phyloP scores from a whole-genome alignment of 1,284 basidiomycete species.

The Malassezia restricta region DNA sequence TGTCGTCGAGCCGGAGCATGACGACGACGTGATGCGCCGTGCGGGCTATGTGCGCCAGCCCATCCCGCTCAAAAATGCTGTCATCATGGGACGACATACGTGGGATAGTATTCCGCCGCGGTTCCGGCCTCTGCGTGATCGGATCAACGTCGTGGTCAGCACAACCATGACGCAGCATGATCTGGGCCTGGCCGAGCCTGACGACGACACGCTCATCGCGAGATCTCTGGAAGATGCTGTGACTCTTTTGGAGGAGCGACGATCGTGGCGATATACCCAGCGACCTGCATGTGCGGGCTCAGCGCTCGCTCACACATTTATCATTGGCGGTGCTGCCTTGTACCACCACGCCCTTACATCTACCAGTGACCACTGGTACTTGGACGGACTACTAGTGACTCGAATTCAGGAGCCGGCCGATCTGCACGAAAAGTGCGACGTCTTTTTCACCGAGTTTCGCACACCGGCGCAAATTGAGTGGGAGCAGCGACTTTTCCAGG shows the following conservation, averaged over 20 bases:
- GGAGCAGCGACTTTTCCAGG: neutral
- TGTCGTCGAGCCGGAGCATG: conserved; percentile 40
- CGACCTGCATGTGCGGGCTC: neutral
- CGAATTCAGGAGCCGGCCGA: conserved; percentile 2
- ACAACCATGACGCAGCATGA: conserved; percentile 3
- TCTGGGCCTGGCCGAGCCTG: neutral
- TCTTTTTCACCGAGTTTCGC: conserved; percentile 14
- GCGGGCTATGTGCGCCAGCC: conserved; percentile 25
- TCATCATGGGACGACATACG: conserved; percentile 92
- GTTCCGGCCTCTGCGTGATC: conserved; percentile 66
- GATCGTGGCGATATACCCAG: conserved; percentile 1
- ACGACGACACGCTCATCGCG: conserved; percentile 12
- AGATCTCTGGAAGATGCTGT: conserved; percentile 14
- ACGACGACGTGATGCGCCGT: conserved; percentile 5
- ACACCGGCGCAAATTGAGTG: conserved; percentile 7
- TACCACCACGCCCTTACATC: conserved; percentile 8
- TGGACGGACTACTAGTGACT: conserved; percentile 11
- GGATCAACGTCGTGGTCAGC: conserved; percentile 73
- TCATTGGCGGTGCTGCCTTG: conserved; percentile 14
- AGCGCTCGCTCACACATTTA: conserved; percentile 11
- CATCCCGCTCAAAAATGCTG: conserved; percentile 55
- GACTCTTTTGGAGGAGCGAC: conserved; percentile 5
- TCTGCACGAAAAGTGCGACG: conserved; percentile 2
- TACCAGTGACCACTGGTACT: neutral
- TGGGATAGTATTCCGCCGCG: conserved; percentile 93